Conservation (phyloP, 768 basidiomycete genomes). For the Mycena leptocephala region DNA sequence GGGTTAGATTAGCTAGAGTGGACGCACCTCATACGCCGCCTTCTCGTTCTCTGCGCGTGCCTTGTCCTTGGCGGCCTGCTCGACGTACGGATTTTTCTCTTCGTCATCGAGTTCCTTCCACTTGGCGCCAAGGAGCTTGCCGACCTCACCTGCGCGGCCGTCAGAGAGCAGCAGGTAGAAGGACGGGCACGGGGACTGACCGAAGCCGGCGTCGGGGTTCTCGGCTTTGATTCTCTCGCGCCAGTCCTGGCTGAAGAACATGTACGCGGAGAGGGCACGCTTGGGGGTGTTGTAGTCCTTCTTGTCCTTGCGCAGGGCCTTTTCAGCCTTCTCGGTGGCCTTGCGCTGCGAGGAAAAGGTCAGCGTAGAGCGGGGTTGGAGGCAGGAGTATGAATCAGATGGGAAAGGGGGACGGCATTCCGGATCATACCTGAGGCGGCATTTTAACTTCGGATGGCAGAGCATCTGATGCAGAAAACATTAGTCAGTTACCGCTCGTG, state of each 20-base stretch:
- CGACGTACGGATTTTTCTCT: slow-evolving; percentile 96
- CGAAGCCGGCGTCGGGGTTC: slow-evolving; percentile 96
- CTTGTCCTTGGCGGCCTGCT: slow-evolving; percentile 92
- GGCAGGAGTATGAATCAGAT: no score
- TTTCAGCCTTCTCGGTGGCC: no score
- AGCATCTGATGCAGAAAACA: no score
- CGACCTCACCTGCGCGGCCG: slow-evolving; percentile 89
- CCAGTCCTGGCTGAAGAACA: slow-evolving; percentile 99
- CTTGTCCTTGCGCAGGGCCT: no score
- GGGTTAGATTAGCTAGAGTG: no score
- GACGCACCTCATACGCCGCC: slow-evolving; percentile 61
- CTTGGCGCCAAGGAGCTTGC: slow-evolving; percentile 94
- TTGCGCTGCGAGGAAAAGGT: no score
- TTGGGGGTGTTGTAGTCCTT: slow-evolving; percentile 93
- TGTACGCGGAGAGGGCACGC: slow-evolving; percentile 95
- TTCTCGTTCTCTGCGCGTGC: slow-evolving; percentile 89
- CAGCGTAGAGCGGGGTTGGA: no score
- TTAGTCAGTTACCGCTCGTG: no score
- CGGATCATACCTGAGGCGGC: no score
- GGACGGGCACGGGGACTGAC: slow-evolving; percentile 57
- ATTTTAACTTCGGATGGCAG: no score
- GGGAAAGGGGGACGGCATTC: no score
- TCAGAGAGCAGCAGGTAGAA: slow-evolving; percentile 16
- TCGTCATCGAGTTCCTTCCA: slow-evolving; percentile 96
- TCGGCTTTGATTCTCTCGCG: slow-evolving; percentile 95